Conservation (phyloP, 768 basidiomycete species). For the Dacryopinax primogenitus region DNA sequence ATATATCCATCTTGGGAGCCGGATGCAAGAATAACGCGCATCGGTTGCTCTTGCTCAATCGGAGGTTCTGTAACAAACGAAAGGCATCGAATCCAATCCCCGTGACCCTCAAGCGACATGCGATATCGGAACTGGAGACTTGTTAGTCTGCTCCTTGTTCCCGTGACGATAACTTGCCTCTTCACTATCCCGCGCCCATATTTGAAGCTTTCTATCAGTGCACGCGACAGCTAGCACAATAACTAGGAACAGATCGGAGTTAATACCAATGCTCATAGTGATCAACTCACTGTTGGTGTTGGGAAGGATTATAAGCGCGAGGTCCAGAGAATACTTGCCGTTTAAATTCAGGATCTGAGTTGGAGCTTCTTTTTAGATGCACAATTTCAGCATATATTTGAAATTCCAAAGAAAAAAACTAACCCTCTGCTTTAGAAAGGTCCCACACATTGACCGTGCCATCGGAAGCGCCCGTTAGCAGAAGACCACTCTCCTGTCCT, state of each 20-base stretch:
- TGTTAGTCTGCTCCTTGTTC: neutral
- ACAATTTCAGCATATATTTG: conserved; percentile 19
- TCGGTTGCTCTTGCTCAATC: conserved; percentile 36
- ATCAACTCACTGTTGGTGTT: conserved; percentile 49
- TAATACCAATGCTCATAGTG: no score
- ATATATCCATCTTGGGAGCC: conserved; percentile 93
- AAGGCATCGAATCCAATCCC: conserved; percentile 87
- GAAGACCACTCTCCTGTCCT: conserved; percentile 20
- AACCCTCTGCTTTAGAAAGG: conserved; percentile 25
- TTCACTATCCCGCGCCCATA: conserved; percentile 58
- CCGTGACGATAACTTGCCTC: conserved; percentile 29
- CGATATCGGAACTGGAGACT: conserved; percentile 17
- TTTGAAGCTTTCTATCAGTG: conserved; percentile 67
- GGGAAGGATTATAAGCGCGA: conserved; percentile 55
- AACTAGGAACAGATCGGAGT: no score
- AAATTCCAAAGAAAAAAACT: conserved; percentile 21
- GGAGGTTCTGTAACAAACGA: conserved; percentile 35
- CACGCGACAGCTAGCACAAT: conserved; percentile 62
- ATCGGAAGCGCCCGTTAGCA: conserved; percentile 78
- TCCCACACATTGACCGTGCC: conserved; percentile 65
- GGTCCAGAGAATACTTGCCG: conserved; percentile 61
- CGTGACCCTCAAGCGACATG: conserved; percentile 51
- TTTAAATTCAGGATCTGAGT: conserved; percentile 50
- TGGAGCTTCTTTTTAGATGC: conserved; percentile 21
- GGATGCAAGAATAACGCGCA: conserved; percentile 51